Conservation (phyloP, 2,329 filamentous ascomycete species). For the Aspergillus tamarii region DNA sequence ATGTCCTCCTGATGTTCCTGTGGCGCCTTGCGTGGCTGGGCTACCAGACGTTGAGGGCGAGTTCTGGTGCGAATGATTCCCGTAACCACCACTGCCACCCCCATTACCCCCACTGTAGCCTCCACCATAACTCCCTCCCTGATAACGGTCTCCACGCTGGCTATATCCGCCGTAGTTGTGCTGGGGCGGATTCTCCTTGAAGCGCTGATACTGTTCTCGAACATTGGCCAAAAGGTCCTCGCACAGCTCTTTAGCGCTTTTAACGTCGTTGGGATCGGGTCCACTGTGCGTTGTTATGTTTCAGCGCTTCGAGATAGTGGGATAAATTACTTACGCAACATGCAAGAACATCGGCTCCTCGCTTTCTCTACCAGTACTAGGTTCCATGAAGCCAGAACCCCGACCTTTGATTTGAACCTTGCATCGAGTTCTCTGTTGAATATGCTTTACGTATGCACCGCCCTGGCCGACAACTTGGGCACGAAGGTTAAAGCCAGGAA, state of each 20-base stretch:
- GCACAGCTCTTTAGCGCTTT: constrained; percentile 84
- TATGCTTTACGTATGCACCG: constrained; percentile 96
- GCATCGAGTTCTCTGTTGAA: constrained; percentile 92
- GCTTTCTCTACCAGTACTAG: constrained; percentile 83
- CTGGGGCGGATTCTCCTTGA: constrained; percentile 77
- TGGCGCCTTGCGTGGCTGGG: constrained; percentile 48
- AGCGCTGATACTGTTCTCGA: constrained; percentile 84
- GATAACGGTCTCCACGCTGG: constrained; percentile 53
- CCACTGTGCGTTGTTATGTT: constrained; percentile 62
- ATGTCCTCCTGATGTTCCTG: constrained; percentile 29
- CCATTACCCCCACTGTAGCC: constrained; percentile 37
- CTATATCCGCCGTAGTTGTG: constrained; percentile 64
- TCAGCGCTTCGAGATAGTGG: background rate
- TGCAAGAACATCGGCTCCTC: constrained; percentile 97
- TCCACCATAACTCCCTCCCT: constrained; percentile 47
- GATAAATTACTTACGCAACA: constrained; percentile 67
- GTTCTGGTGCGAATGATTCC: constrained; percentile 39
- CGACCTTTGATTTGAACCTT: constrained; percentile 98
- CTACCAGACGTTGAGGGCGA: constrained; percentile 50
- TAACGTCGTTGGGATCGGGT: constrained; percentile 82
- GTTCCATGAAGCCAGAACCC: constrained; percentile 91
- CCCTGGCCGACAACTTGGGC: constrained; percentile 95
- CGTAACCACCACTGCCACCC: constrained; percentile 38
- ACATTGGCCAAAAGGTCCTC: constrained; percentile 86
- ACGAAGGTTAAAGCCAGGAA: constrained; percentile 92